Evolutionary conservation across 352 stramenopile genomes (phyloP), one percentile per base, ranked within the genome.

Genomic region (Phytophthora sansomeana): DNA sequence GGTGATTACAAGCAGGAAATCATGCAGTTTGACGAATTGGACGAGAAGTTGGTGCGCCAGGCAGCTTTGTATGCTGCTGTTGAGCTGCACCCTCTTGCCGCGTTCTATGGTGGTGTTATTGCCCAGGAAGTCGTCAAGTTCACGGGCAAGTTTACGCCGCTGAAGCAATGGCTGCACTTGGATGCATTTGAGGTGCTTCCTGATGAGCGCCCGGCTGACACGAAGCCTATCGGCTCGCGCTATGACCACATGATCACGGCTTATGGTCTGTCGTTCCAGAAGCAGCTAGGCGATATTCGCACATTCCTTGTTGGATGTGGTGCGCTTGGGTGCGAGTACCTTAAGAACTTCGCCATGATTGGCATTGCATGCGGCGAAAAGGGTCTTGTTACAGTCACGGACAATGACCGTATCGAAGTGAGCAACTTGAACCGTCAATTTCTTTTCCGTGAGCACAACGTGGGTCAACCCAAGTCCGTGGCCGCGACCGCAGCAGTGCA

Each of bases 41-140:
- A 95, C 52, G 87, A 93, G 38, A 77, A 84, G 13, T 52, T 92
- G 11, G 70, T 86, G 10, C 83, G 75, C 33, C 77, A 91, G 51
- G 78, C 82, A 2, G 79, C 82, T 3, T 53, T 90, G 35, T 91
- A 80, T 24, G 75, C 83, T 3, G 63, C 78, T 8, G 67, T 95
- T 9, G 87, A 95, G 61, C 58, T 95, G n/a, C 87, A 95, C 48
- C 87, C 87, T 21, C 63, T 95, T 48, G 83, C 87, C 44, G 87
- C 87, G 17, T 95, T 93, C 52, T 95, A 87, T 63, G 87, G 87
- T 49, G 87, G 87, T 36, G 78, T 95, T 36, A 63, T 95, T 58
- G 87, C 87, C 7, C 87, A 95, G 51, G 87, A 95, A 75, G 80
- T 95, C n/a, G 87, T 95, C 50, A 95, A 95, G 65, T 94, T 94